Base-by-base conservation (phyloP, 2,329 filamentous ascomycete genomes). In the Botrytis porri region DNA sequence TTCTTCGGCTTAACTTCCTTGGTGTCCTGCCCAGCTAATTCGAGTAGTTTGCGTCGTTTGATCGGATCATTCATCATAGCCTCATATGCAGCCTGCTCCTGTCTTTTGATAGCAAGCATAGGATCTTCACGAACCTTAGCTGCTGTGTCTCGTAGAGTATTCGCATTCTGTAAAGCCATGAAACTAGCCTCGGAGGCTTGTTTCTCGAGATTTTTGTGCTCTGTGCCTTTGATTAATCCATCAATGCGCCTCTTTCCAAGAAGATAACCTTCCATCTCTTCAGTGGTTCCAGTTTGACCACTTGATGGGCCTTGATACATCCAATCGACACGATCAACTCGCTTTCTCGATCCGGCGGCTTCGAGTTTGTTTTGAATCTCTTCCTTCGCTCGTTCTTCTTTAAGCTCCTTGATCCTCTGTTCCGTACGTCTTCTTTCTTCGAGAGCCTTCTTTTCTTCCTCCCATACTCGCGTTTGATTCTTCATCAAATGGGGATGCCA, bases 401-500 rank as follows among this genome's bases (percentile, higher is more conserved):
- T 94, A 77, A 97, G 91, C 83, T 99, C 96, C 80, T 97, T 95
- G 80, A 94, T 89, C 75, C 97, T 91, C 80, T 96, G 93, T 73
- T 97, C 94, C 75, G 94, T 97, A 77, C 92, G 92, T 82, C 98
- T 98, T 83, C 96, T 92, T 86, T 99, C 96, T 70, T 96, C 93
- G 20, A 99, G 89, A 5, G 95, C 96, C 77, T 94, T 93, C 82
- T 96, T 91, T 81, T 98, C 95, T 82, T 97, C 93, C 75, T 95
- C 90, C 90, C 93, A 97, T 77, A 98, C 95, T 81, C 89, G 89
- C 82, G 90, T 89, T 85, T 97, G 96, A 83, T 99, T 99, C 84
- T 91, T 93, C 84, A 94, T 90, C 77, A 98, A 88, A 78, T 91
- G 90, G 74, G 96, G 95, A 84, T 99, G 95, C 90, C 95, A 99